Base-by-base conservation (phyloP, 2,329 filamentous ascomycete genomes). In the Lasiodiplodia hormozganensis region DNA sequence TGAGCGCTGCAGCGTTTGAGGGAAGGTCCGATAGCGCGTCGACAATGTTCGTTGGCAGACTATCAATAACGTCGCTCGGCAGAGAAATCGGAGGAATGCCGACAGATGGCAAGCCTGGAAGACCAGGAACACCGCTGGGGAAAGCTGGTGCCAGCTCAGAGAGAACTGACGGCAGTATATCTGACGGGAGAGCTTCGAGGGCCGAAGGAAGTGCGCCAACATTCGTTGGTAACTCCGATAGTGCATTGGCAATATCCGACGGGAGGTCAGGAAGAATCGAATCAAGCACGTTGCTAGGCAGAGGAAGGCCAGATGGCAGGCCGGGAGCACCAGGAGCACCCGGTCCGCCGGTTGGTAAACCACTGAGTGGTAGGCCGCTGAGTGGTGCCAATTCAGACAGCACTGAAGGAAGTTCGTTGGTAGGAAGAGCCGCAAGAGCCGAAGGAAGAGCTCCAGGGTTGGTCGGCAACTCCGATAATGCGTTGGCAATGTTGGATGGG, bases 401-500 rank as follows among this genome's bases (percentile, higher is more conserved):
- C 16, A 67, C 21, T 1, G 52, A 56, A 7, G 64, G 38, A 25
- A 58, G 38, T 7, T 16, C 16, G 11, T 16, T 21, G 4, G 28
- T 52, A 0, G 54, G 54, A 8, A 68, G 54, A 25, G 43, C 65
- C 10, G 18, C 28, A 1, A 68, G 25, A 16, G 65, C 65, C 4
- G 53, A 60, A 21, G 43, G 16, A 7, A 68, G 43, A 1, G 65
- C 18, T 4, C 12, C 56, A 23, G 56, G 14, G 14, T 68, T 47
- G 1, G 53, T 36, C 8, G 52, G 36, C 1, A 49, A 11, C 18
- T 57, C 14, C 38, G 64, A 49, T 6, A 67, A 28, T 7, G 64
- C 64, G 28, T 12, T 36, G 28, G 58, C 58, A 25, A 62, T 31
- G 43, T 62, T 52, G 4, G 58, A 52, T 5, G 58, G 58, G 10